Evolutionary conservation across 164 flowering plant species (phyloP).

Genomic region (Vitis vinifera): DNA sequence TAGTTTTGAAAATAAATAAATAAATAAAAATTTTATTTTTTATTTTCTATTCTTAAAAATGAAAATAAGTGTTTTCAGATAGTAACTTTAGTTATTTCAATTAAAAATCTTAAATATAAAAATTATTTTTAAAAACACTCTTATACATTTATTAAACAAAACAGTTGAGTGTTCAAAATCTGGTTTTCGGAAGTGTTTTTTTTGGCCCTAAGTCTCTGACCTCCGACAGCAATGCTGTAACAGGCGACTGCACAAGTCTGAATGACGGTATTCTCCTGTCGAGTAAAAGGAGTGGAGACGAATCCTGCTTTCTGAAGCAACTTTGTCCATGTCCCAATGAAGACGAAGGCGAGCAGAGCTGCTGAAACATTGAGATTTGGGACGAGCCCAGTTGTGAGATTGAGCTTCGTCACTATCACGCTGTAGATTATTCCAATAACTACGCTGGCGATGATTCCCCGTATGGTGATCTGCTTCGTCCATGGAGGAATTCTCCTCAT

Average conservation of each 20-base stretch:
- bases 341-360: constrained; percentile 60
- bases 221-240: constrained; percentile 66
- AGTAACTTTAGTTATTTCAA: no score
- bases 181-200: no score
- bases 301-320: constrained; percentile 42
- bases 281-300: constrained; percentile 46
- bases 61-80: no score
- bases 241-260: constrained; percentile 78
- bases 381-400: constrained; percentile 62
- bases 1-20: no score
- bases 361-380: constrained; percentile 70
- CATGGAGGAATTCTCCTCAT: constrained; percentile 31
- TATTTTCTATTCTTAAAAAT: no score
- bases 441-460: constrained; percentile 54
- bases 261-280: constrained; percentile 65
- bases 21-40: no score
- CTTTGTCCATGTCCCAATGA: constrained; percentile 54
- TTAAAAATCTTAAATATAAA: no score
- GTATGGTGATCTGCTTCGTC: constrained; percentile 47
- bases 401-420: constrained; percentile 64
- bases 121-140: no score
- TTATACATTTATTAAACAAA: no score
- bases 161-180: no score
- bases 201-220: constrained; percentile 17
- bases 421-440: constrained; percentile 58